These are phyloP conservation scores for Trichopus zeylanicus DNA, from an alignment of 116 monocot species.

Conservation along the genomic window DNA sequence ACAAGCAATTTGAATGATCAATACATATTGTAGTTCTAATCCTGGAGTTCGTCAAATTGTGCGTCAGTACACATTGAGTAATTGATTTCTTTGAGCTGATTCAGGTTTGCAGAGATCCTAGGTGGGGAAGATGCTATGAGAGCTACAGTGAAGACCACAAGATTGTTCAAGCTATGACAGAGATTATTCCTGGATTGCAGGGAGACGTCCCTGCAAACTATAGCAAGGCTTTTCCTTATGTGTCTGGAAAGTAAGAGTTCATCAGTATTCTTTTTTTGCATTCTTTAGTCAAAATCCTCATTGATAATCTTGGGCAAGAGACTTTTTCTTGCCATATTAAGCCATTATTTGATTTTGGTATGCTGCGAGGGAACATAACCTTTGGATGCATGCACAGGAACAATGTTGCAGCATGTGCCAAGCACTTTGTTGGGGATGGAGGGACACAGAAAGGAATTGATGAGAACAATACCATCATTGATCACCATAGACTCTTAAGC, in stretches of 20 bases:
- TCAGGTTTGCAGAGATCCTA: slow-evolving; percentile 64
- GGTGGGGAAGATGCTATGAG: slow-evolving; percentile 68
- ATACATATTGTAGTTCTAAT: too few relatives aligned
- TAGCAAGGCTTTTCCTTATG: slow-evolving; percentile 33
- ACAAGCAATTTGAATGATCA: not conserved
- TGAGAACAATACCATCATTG: slow-evolving; percentile 34
- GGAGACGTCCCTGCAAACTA: slow-evolving; percentile 32
- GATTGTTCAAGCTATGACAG: slow-evolving; percentile 44
- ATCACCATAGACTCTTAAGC: slow-evolving; percentile 12
- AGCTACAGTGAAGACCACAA: slow-evolving; percentile 54
- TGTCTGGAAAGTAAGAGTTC: slow-evolving; percentile 26
- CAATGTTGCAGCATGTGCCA: slow-evolving; percentile 47
- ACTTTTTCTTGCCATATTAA: too few relatives aligned
- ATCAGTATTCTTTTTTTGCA: too few relatives aligned
- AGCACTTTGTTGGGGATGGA: slow-evolving; percentile 57
- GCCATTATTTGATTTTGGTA: too few relatives aligned
- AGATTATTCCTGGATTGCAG: slow-evolving; percentile 49
- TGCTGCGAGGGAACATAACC: not conserved
- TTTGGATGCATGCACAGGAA: slow-evolving; percentile 13
- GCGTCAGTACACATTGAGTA: too few relatives aligned
- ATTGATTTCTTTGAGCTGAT: not conserved
- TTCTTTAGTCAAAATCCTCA: too few relatives aligned
- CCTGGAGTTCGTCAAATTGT: too few relatives aligned
- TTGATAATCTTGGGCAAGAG: too few relatives aligned
- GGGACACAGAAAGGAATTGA: slow-evolving; percentile 45